Conservation (phyloP, 441 rosid genomes). For the Kokia cookei region DNA sequence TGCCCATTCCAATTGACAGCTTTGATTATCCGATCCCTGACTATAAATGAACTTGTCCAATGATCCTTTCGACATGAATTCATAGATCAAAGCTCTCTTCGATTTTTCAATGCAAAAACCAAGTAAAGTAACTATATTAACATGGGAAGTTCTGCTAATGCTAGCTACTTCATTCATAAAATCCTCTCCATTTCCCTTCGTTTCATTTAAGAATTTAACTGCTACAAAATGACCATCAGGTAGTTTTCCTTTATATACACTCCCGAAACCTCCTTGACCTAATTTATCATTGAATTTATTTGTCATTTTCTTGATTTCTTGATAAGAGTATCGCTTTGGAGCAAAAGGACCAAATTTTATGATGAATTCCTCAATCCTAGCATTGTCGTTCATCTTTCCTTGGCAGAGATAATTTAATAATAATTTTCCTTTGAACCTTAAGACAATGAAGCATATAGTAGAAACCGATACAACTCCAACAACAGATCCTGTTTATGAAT, state of each 20-base stretch:
- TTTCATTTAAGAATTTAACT: conserved; percentile 22
- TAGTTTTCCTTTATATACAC: conserved; percentile 31
- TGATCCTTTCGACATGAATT: conserved; percentile 28
- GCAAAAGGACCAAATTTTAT: neutral
- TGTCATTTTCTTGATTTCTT: conserved; percentile 26
- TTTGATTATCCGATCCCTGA: neutral
- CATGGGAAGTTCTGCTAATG: conserved; percentile 36
- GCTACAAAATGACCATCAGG: conserved; percentile 27
- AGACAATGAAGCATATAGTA: neutral
- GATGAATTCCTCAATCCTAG: neutral
- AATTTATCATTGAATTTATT: conserved; percentile 20
- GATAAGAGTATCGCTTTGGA: neutral
- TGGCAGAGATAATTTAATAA: neutral
- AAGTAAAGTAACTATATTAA: conserved; percentile 25
- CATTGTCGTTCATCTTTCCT: neutral
- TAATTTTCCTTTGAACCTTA: neutral
- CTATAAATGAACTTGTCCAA: conserved; percentile 17
- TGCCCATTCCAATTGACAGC: neutral
- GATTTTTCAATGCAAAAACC: conserved; percentile 26
- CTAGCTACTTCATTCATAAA: conserved; percentile 40
- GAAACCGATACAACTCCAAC: neutral
- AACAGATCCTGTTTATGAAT: neutral
- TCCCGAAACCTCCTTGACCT: conserved; percentile 39
- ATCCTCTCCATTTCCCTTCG: conserved; percentile 24
- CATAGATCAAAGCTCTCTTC: conserved; percentile 21